Base-by-base conservation (phyloP, 2,329 filamentous ascomycete species). In the Trichoderma atrobrunneum region DNA sequence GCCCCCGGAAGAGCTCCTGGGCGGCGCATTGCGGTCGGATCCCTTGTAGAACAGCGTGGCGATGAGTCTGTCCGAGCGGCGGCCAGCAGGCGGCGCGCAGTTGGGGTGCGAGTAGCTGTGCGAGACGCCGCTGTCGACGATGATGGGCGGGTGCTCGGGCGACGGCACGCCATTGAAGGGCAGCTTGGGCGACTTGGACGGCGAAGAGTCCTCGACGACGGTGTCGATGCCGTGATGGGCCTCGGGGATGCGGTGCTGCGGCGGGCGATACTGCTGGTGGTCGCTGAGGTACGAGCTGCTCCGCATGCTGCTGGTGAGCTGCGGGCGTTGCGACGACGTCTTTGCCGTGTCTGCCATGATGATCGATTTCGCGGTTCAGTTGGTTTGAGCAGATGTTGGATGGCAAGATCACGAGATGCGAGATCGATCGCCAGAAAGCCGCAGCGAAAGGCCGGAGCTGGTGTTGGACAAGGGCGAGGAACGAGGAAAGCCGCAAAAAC, bases 11-110 rank as follows among this genome's bases (percentile, higher is more conserved):
- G 79, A 76, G 51, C 82, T 80, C 65, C 81, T 80, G 28, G 76
- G 18, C 24, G 79, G 76, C 51, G 82, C 80, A 61, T 81, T 80
- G 54, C 75, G 78, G 30, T 76, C 78, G 74, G 73, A 80, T 79
- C 77, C 82, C 79, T 88, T 89, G 84, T 92, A 92, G 79, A 91
- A 87, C 62, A 92, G 82, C 0, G 90, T 92, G 8, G 88, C 90
- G 36, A 91, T 82, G 63, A 92, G 82, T 65, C 86, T 84, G 74
- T 87, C 84, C 24, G 85, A 83, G 69, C 79, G 78, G 21, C 81
- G 78, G 24, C 88, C 89, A 5, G 82, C 79, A 1, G 82, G 76
- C 7, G 89, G 86, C 48, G 87, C 87, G 77, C 90, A 92, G 79
- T 90, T 89, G 51, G 87, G 86, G 76, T 92, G 90, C 43, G 88